These are phyloP conservation scores for Mycena indigotica DNA, from an alignment of 768 basidiomycete species.

Conservation along the genomic window DNA sequence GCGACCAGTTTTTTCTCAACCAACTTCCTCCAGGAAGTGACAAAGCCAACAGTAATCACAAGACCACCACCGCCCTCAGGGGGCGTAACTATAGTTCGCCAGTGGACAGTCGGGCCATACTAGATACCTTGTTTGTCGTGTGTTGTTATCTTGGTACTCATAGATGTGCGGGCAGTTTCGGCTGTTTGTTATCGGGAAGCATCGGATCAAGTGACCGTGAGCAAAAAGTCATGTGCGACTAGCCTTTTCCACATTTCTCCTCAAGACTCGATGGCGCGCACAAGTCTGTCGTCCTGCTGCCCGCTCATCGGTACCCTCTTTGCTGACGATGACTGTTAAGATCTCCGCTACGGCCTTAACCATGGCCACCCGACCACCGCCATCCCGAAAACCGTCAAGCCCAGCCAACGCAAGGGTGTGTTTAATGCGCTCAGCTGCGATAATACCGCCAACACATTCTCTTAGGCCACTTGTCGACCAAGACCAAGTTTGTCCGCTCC, in stretches of 20 bases:
- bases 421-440: neutral
- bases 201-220: neutral
- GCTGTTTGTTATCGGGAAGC: constrained; percentile 6
- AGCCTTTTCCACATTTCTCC: constrained; percentile 22
- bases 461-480: constrained; percentile 66
- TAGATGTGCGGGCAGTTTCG: constrained; percentile 22
- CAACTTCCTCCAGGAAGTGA: constrained; percentile 16
- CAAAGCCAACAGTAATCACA: neutral
- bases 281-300: constrained; percentile 41
- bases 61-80: constrained; percentile 36
- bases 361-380: constrained; percentile 87
- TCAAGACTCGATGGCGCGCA: constrained; percentile 79
- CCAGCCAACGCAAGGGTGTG: constrained; percentile 87
- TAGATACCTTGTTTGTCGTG: constrained; percentile 17
- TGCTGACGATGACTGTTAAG: constrained; percentile 42
- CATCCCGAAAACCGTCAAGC: constrained; percentile 72
- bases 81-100: constrained; percentile 55
- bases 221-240: neutral
- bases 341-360: constrained; percentile 83
- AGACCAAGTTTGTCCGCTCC: constrained; percentile 92
- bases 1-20: constrained; percentile 26
- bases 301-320: neutral
- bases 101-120: constrained; percentile 45
- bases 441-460: neutral
- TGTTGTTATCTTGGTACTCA: constrained; percentile 14